Evolutionary conservation across 140 eudicot genomes (phyloP).

Genomic region (Flaveria floridana): DNA sequence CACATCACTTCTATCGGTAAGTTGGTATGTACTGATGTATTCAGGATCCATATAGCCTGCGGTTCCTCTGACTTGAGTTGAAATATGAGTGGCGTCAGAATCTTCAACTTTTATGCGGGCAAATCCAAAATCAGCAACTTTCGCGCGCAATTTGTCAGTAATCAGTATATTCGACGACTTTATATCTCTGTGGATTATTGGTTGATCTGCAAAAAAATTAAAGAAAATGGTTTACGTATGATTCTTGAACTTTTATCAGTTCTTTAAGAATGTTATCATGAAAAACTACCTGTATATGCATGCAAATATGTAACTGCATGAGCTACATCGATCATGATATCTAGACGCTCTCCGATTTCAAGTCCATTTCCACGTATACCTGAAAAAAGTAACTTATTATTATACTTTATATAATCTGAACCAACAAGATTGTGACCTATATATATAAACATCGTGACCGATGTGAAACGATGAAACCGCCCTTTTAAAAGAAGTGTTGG

Average conservation of each 20-base stretch:
- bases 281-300: slow-evolving; percentile 59
- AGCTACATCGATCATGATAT: slow-evolving; percentile 81
- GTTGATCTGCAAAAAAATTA: slow-evolving; percentile 54
- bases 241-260: slow-evolving; percentile 10
- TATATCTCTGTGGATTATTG: slow-evolving; percentile 88
- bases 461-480: slow-evolving; percentile 19
- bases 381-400: slow-evolving; percentile 24
- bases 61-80: slow-evolving; percentile 88
- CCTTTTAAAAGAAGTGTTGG: slow-evolving; percentile 2
- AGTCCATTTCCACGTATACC: slow-evolving; percentile 61
- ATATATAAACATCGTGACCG: neutral
- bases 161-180: slow-evolving; percentile 75
- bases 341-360: slow-evolving; percentile 71
- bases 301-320: slow-evolving; percentile 83
- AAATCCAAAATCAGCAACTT: slow-evolving; percentile 91
- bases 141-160: slow-evolving; percentile 75
- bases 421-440: neutral
- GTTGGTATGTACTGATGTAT: slow-evolving; percentile 67
- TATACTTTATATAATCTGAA: neutral
- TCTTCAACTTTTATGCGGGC: slow-evolving; percentile 67
- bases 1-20: slow-evolving; percentile 88
- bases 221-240: neutral
- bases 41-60: slow-evolving; percentile 93
- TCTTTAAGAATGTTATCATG: neutral
- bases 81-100: slow-evolving; percentile 67